Evolutionary conservation across 139 green algal species (phyloP).

Genomic region (Chlorella sorokiniana): DNA sequence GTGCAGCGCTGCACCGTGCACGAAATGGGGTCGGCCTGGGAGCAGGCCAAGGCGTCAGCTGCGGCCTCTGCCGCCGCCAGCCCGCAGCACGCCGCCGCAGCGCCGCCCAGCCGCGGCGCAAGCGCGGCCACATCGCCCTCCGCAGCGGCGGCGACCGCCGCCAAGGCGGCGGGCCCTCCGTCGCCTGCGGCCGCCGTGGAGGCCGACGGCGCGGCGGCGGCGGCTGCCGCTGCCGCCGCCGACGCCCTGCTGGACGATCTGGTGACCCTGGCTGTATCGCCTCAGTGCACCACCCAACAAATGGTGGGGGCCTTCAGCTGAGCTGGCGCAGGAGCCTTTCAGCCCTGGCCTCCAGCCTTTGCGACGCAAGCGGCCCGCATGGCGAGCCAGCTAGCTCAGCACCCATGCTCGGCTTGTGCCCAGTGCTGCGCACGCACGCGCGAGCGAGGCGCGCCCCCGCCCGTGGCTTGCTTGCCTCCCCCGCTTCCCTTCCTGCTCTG

Average conservation of each 20-base stretch:
- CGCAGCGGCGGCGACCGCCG: not conserved
- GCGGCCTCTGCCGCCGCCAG: not conserved
- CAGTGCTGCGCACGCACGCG: too few species aligned
- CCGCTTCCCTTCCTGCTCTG: too few species aligned
- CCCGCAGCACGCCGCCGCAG: not conserved
- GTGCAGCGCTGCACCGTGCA: conserved; percentile 18
- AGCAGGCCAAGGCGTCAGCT: not conserved
- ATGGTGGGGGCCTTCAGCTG: not conserved
- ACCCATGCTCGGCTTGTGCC: too few species aligned
- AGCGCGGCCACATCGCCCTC: not conserved
- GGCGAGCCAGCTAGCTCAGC: too few species aligned
- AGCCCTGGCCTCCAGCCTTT: not conserved
- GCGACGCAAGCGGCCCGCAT: too few species aligned
- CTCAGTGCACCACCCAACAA: not conserved
- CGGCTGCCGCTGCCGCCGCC: not conserved
- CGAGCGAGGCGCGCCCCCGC: too few species aligned
- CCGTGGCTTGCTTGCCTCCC: too few species aligned
- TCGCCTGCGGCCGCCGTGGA: not conserved
- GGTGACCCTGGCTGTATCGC: not conserved
- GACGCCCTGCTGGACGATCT: conserved; percentile 22
- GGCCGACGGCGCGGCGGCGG: not conserved
- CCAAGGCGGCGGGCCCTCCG: not conserved
- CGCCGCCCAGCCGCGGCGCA: not conserved
- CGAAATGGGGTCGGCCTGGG: conserved; percentile 42
- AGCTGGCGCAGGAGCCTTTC: not conserved